These are phyloP conservation scores for Diplodia seriata DNA, from an alignment of 2,329 filamentous ascomycete genomes.

Conservation along the genomic window DNA sequence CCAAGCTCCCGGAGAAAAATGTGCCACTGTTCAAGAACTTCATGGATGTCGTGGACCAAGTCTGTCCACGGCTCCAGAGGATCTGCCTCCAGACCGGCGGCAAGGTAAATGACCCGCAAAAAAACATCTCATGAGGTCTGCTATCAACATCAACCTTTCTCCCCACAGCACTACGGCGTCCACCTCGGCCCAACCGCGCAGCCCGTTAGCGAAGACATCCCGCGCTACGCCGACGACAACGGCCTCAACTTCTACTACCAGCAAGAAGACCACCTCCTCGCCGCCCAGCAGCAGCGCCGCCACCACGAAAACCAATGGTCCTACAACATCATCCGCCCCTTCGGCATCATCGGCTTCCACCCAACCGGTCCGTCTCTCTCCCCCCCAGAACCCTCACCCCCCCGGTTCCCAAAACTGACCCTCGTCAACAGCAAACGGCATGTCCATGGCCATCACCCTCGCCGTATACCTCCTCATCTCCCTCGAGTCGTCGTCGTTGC, in stretches of 20 bases:
- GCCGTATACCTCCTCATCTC: constrained; percentile 47
- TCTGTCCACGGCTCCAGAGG: constrained; percentile 38
- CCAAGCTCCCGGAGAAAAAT: constrained; percentile 39
- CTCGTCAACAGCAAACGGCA: constrained; percentile 37
- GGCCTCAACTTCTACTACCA: constrained; percentile 36
- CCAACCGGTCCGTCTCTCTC: no score
- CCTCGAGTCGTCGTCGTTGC: no score
- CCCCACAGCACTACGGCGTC: not conserved
- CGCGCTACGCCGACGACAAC: constrained; percentile 12
- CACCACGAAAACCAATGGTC: constrained; percentile 35
- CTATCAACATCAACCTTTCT: no score
- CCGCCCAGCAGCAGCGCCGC: constrained; percentile 20
- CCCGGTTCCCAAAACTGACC: constrained; percentile 10
- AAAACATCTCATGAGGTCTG: not conserved
- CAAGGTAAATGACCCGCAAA: not conserved
- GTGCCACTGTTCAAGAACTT: constrained; percentile 46
- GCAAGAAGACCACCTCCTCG: constrained; percentile 35
- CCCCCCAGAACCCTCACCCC: not conserved
- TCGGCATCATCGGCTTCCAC: constrained; percentile 42
- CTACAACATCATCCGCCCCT: constrained; percentile 43
- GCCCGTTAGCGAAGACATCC: constrained; percentile 33
- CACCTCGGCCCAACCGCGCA: not conserved
- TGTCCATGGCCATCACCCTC: constrained; percentile 53
- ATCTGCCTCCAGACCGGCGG: constrained; percentile 36
- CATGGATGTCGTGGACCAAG: constrained; percentile 38